phyloP scores from a whole-genome alignment of 208 protist genomes.

The Naegleria lovaniensis region DNA sequence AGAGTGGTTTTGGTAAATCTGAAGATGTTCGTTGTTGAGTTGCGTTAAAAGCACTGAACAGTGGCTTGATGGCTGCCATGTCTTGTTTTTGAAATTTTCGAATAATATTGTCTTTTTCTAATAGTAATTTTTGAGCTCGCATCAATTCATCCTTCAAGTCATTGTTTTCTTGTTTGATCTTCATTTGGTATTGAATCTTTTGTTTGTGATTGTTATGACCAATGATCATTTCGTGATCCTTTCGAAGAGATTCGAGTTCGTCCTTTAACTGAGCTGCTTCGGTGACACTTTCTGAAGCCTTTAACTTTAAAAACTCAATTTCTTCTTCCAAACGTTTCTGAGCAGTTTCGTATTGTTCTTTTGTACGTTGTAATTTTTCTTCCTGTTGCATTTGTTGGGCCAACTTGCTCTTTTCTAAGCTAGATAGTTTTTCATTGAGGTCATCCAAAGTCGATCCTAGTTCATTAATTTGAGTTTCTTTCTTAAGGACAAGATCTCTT shows the following conservation, averaged over 20 bases:
- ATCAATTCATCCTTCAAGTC: constrained; percentile 5
- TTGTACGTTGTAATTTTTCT: not conserved
- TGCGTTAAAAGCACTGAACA: no score
- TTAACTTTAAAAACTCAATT: not conserved
- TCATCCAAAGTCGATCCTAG: not conserved
- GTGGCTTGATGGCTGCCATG: no score
- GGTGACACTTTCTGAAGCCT: not conserved
- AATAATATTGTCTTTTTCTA: not conserved
- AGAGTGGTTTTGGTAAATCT: no score
- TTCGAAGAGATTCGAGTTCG: not conserved
- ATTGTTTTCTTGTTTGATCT: constrained; percentile 45
- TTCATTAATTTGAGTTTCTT: not conserved
- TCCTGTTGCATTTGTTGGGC: not conserved
- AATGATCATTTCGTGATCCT: constrained; percentile 32
- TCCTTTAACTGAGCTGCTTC: not conserved
- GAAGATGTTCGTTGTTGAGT: no score
- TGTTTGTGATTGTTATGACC: constrained; percentile 45
- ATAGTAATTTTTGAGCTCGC: not conserved
- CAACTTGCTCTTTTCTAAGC: not conserved
- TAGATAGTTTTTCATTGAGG: not conserved
- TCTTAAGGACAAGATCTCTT: not conserved
- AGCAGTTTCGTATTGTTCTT: not conserved
- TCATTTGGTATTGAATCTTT: constrained; percentile 44
- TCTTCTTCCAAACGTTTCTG: not conserved
- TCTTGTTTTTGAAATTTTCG: no score